Evolutionary conservation across 2,329 filamentous ascomycete genomes (phyloP).

Genomic region (Talaromyces sp.): DNA sequence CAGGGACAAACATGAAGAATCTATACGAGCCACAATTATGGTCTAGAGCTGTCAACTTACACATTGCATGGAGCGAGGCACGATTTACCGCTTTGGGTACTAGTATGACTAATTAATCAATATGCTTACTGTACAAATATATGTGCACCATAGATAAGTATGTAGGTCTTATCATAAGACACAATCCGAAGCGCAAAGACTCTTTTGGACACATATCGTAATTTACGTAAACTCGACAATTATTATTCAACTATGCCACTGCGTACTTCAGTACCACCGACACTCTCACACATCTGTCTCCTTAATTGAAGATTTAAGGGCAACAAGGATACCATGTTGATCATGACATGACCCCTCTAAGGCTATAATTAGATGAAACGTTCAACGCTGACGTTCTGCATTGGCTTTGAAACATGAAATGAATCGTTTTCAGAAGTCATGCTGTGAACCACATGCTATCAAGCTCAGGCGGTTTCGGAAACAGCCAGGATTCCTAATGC

Average conservation of each 20-base stretch:
- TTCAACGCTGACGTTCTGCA: not conserved
- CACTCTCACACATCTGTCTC: not conserved
- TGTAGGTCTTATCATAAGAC: not conserved
- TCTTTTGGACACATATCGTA: not conserved
- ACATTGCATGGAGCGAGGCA: not conserved
- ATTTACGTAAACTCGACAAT: not conserved
- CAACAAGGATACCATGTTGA: not conserved
- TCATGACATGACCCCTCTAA: not conserved
- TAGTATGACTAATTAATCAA: not conserved
- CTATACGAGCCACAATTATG: not conserved
- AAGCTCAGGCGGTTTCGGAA: not conserved
- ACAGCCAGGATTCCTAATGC: not conserved
- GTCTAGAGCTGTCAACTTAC: not conserved
- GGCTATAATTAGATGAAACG: conserved; percentile 6
- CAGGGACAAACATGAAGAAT: not conserved
- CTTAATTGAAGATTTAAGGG: not conserved
- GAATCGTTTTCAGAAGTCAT: not conserved
- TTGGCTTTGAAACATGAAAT: not conserved
- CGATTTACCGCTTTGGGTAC: not conserved
- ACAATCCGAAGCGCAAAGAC: not conserved
- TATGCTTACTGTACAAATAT: not conserved
- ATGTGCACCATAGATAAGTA: not conserved
- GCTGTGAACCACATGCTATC: no score
- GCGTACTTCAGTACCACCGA: not conserved
- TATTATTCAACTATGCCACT: not conserved